Conservation (phyloP, 1,139 yeast genomes). For the Suhomyces atakaporum region DNA sequence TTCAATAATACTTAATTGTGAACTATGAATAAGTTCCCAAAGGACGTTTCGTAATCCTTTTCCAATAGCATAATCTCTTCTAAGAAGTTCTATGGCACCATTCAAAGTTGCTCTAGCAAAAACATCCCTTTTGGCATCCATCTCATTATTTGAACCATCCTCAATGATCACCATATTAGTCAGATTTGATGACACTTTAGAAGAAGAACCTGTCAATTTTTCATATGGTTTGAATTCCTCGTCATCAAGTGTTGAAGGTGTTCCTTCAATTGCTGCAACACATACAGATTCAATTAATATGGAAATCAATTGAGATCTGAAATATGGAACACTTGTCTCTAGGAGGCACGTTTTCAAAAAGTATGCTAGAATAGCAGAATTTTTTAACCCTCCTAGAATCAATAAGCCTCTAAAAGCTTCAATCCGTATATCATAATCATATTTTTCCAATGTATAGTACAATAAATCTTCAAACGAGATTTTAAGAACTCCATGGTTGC, state of each 20-base stretch:
- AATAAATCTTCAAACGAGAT: constrained; percentile 54
- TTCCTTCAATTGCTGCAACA: constrained; percentile 68
- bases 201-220: constrained; percentile 23
- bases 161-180: constrained; percentile 51
- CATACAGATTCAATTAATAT: constrained; percentile 58
- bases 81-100: constrained; percentile 66
- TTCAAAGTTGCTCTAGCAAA: constrained; percentile 49
- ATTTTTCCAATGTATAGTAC: constrained; percentile 52
- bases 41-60: constrained; percentile 57
- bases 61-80: constrained; percentile 69
- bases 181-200: constrained; percentile 17
- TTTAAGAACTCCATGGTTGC: constrained; percentile 55
- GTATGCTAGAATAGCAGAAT: constrained; percentile 59
- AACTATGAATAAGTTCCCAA: constrained; percentile 72
- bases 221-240: constrained; percentile 52
- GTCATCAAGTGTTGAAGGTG: constrained; percentile 55
- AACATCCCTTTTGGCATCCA: constrained; percentile 47
- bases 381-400: constrained; percentile 74
- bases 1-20: constrained; percentile 58
- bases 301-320: constrained; percentile 53
- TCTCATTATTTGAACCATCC: constrained; percentile 47
- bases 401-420: constrained; percentile 73
- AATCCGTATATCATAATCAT: constrained; percentile 57
- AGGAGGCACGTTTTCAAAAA: constrained; percentile 59
- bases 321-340: constrained; percentile 51